Percentiles rank a stretch among this genome's conserved stretches.
These are phyloP conservation scores for Dothistroma pini DNA, from an alignment of 2,329 filamentous ascomycete species.

Conservation along the genomic window DNA sequence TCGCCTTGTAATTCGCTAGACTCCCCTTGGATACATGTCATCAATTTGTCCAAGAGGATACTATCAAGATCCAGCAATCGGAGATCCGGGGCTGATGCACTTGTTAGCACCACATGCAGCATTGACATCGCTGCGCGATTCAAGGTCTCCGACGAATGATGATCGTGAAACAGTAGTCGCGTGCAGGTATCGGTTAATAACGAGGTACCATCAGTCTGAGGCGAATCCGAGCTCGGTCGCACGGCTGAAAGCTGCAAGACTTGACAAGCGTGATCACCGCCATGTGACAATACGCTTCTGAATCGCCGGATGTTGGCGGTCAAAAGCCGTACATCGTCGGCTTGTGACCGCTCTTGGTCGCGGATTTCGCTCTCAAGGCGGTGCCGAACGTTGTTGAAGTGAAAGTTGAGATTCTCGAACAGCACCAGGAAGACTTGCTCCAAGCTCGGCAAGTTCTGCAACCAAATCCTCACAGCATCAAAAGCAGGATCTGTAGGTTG, in stretches of 20 bases:
- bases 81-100: slow-evolving; percentile 17
- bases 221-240: background rate
- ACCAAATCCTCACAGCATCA: slow-evolving; percentile 75
- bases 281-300: slow-evolving; percentile 66
- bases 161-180: slow-evolving; percentile 20
- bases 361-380: background rate
- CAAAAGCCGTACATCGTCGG: slow-evolving; percentile 54
- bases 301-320: slow-evolving; percentile 73
- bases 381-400: background rate
- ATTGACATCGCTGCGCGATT: slow-evolving; percentile 19
- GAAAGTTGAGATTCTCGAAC: slow-evolving; percentile 16
- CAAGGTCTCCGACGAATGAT: slow-evolving; percentile 13
- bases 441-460: slow-evolving; percentile 59
- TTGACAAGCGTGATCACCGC: slow-evolving; percentile 34
- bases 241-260: slow-evolving; percentile 18
- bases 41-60: slow-evolving; percentile 25
- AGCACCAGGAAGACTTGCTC: slow-evolving; percentile 45
- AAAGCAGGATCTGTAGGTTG: slow-evolving; percentile 71
- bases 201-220: slow-evolving; percentile 18
- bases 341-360: slow-evolving; percentile 5
- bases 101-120: slow-evolving; percentile 23
- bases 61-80: slow-evolving; percentile 26
- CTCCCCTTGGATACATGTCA: slow-evolving; percentile 20
- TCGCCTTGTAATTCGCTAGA: slow-evolving; percentile 40
- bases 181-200: slow-evolving; percentile 25